Evolutionary conservation across 768 basidiomycete species (phyloP), one percentile per base, ranked within the genome.

Genomic region (Mycena vulgaris): DNA sequence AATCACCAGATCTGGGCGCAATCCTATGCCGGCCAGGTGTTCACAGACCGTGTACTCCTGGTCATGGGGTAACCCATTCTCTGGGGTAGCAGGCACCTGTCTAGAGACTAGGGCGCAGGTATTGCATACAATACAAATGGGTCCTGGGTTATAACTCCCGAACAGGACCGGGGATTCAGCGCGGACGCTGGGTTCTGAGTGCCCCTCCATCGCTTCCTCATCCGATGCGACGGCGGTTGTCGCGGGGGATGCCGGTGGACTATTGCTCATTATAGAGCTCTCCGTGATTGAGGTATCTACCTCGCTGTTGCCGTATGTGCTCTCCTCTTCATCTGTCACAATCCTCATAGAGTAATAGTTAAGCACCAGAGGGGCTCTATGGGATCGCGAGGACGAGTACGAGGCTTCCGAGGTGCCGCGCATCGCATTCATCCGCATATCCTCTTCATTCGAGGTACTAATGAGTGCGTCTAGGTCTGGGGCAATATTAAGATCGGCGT

Each of bases 401-500:
- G n/a, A n/a, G n/a, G n/a, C n/a, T n/a, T n/a, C n/a, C n/a, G n/a
- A n/a, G n/a, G n/a, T n/a, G n/a, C 42, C 42, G 21, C 42, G 52
- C 63, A 64, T 64, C 0, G 40, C 63, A 11, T 21, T 14, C 2
- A 65, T 2, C 5, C 55, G 40, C 1, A 56, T 31, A 0, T 47
- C 27, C 25, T 33, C 63, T 0, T 48, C 25, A 0, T 25, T 11
- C 1, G 42, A 25, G 2, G 19, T 10, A 1, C 2, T 11, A 7
- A 65, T n/a, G 23, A 64, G 30, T 2, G 55, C 63, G 16, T 55
- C 63, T 31, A 65, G 21, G 33, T 65, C 63, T 1, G 63, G 52
- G 16, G 52, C 42, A 2, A n/a, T 45, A 5, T 23, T 28, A 2
- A 5, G 4, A 40, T 39, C 37, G 6, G 33, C 7, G 39, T 11